A percentile compares a stretch with the other conserved stretches of the same genome.
Conservation (phyloP, 805 yeast species). For the Wickerhamiella shivajii region DNA sequence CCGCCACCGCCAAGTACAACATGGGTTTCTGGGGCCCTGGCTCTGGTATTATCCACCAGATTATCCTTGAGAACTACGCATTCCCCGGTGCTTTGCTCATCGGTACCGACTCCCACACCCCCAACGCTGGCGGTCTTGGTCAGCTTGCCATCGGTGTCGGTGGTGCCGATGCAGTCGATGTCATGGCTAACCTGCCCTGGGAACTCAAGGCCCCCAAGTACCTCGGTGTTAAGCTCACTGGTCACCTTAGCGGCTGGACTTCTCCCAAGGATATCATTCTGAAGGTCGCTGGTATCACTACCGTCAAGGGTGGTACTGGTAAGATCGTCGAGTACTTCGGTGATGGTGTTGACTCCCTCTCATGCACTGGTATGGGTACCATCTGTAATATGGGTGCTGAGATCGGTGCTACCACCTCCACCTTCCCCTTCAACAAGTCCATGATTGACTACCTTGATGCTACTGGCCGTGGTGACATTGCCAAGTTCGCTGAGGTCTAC, state of each 20-base stretch:
- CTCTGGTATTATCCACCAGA: slow-evolving; percentile 96
- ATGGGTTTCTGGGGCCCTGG: slow-evolving; percentile 99
- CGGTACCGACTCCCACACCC: slow-evolving; percentile 97
- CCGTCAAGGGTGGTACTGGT: slow-evolving; percentile 98
- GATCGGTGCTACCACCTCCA: slow-evolving; percentile 96
- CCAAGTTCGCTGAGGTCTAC: slow-evolving; percentile 63
- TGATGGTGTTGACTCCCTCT: slow-evolving; percentile 80
- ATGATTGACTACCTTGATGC: slow-evolving; percentile 77
- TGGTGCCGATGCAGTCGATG: slow-evolving; percentile 99
- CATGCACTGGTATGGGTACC: slow-evolving; percentile 98
- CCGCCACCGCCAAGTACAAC: slow-evolving; percentile 89
- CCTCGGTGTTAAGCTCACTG: slow-evolving; percentile 88
- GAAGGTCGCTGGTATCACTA: slow-evolving; percentile 82
- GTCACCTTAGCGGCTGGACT: slow-evolving; percentile 86
- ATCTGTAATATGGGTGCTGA: slow-evolving; percentile 99
- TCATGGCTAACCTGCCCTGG: slow-evolving; percentile 89
- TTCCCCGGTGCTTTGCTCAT: slow-evolving; percentile 94
- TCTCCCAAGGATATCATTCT: slow-evolving; percentile 94
- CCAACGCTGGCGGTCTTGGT: slow-evolving; percentile 97
- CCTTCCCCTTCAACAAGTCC: slow-evolving; percentile 89
- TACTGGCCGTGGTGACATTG: slow-evolving; percentile 74
- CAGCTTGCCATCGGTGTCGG: slow-evolving; percentile 98
- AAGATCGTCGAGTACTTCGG: slow-evolving; percentile 93
- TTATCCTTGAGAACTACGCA: slow-evolving; percentile 88
- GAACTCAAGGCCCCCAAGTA: slow-evolving; percentile 95